Evolutionary conservation across 108 stramenopile genomes (phyloP), one percentile per base, ranked within the genome.

Genomic region (Cyclotella baltica): DNA sequence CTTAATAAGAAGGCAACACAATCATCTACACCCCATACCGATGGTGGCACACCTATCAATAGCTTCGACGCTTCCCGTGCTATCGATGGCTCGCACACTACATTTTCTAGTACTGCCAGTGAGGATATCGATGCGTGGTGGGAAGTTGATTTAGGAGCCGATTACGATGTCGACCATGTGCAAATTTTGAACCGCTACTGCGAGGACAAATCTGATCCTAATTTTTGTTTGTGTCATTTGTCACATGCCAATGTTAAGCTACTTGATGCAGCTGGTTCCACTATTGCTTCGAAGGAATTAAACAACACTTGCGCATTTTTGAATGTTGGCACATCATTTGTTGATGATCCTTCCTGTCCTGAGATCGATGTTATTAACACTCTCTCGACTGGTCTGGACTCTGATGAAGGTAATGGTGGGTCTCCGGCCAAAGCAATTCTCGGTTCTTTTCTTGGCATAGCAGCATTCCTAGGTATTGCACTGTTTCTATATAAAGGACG

Each of bases 401-500:
- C 47, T 48, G 47, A 48, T 48, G 6, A 48, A 48, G 47, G 47
- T 48, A 2, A n/a, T 16, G 6, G 18, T 1, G 47, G 18, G 6
- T 1, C 47, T 48, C n/a, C n/a, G 47, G 6, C 47, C n/a, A 16
- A n/a, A 16, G 6, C n/a, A 16, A n/a, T n/a, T 16, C 18, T 48
- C 47, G 47, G 2, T 6, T 16, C n/a, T 6, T 48, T 57, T 57
- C 27, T 57, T 18, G 56, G 56, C 15, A 13, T 57, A 29, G 56
- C 56, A 2, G 22, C 20, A 22, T 13, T 29, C 13, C 13, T 25
- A 11, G n/a, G n/a, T n/a, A n/a, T n/a, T n/a, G n/a, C n/a, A n/a
- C n/a, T n/a, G n/a, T n/a, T n/a, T n/a, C n/a, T n/a, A n/a, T 57
- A 57, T 23, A 57, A 1, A 29, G 56, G 27, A 57, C 56, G 56